These are phyloP conservation scores for Hamigera avellanea DNA, from an alignment of 495 filamentous ascomycete species.

Conservation along the genomic window DNA sequence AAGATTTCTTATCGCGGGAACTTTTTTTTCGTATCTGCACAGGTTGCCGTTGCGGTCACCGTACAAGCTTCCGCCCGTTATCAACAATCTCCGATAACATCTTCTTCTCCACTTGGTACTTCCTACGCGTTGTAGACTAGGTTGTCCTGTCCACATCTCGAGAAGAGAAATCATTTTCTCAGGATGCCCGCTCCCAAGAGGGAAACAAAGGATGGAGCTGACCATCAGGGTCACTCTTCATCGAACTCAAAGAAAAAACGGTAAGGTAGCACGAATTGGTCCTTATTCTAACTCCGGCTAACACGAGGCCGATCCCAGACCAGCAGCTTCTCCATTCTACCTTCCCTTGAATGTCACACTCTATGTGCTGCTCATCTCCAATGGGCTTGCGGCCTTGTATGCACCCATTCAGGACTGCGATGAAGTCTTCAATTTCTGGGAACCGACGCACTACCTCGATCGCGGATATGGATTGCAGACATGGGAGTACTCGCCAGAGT, in stretches of 20 bases:
- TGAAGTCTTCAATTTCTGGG: conserved; percentile 99
- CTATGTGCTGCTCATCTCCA: conserved; percentile 62
- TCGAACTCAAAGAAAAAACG: too few species aligned
- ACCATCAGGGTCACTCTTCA: conserved; percentile 13
- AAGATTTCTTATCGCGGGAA: conserved; percentile 1
- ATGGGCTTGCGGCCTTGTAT: conserved; percentile 65
- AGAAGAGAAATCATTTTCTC: not conserved
- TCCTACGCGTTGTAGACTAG: too few species aligned
- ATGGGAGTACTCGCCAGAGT: conserved; percentile 97
- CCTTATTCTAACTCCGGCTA: too few species aligned
- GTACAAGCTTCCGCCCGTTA: conserved; percentile 22
- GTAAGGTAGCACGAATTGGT: too few species aligned
- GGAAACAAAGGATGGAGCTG: conserved; percentile 4
- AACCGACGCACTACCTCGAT: conserved; percentile 87
- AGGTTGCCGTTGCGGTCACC: conserved; percentile 20
- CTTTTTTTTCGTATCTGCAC: conserved; percentile 26
- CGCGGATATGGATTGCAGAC: conserved; percentile 93
- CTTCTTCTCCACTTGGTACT: too few species aligned
- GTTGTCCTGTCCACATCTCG: too few species aligned
- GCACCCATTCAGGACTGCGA: conserved; percentile 97
- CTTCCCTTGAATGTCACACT: conserved; percentile 64
- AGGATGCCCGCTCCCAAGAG: conserved; percentile 9
- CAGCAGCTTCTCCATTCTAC: conserved; percentile 45
- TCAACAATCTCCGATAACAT: conserved; percentile 1
- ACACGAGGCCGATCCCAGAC: conserved; percentile 17